Evolutionary conservation across 2,329 filamentous ascomycete genomes (phyloP).

Genomic region (Sclerotinia sclerotiorum): DNA sequence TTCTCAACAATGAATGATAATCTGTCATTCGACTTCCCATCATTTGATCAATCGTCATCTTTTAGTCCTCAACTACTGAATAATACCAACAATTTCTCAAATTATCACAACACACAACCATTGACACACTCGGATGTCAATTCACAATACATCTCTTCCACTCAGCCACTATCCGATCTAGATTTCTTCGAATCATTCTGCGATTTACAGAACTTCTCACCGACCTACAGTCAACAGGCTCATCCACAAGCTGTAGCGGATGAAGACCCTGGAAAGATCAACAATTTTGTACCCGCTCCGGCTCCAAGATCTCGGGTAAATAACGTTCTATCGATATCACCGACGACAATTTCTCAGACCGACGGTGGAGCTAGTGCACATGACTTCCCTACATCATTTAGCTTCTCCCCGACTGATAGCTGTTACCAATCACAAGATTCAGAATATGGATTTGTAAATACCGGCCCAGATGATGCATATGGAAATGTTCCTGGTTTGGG

Average conservation of each 20-base stretch:
- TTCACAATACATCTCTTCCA: conserved; percentile 14
- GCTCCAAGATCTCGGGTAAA: neutral
- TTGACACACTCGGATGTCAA: neutral
- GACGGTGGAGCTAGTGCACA: neutral
- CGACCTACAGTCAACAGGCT: conserved; percentile 11
- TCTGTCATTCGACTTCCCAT: conserved; percentile 29
- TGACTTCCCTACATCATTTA: neutral
- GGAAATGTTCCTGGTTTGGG: too few relatives aligned
- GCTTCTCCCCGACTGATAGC: neutral
- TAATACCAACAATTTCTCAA: neutral
- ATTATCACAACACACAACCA: conserved; percentile 11
- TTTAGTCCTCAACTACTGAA: conserved; percentile 8
- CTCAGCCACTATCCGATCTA: neutral
- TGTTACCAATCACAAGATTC: conserved; percentile 9
- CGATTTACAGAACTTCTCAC: neutral
- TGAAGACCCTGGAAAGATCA: conserved; percentile 13
- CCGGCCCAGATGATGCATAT: neutral
- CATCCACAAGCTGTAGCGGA: conserved; percentile 4
- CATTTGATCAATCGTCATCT: conserved; percentile 26
- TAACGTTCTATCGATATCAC: neutral
- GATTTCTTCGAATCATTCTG: conserved; percentile 8
- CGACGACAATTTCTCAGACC: neutral
- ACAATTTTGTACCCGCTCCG: neutral
- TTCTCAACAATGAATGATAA: conserved; percentile 11
- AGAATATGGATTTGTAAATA: neutral